These are phyloP conservation scores for Entomortierella lignicola DNA, from an alignment of 192 early-diverging fungal genomes.

Conservation along the genomic window DNA sequence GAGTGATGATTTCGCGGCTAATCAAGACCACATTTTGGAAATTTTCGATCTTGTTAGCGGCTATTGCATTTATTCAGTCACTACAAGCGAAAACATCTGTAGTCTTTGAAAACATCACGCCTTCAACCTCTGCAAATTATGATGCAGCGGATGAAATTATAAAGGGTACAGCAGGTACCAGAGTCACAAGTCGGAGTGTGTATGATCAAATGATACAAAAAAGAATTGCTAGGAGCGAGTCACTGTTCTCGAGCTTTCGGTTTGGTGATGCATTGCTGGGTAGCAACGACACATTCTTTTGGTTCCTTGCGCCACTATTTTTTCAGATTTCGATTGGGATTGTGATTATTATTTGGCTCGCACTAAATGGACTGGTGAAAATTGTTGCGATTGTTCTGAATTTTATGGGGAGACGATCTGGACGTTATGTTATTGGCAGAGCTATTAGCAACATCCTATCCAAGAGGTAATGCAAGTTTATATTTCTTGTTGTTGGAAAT, in stretches of 20 bases:
- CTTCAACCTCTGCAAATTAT: not conserved
- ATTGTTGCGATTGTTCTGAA: constrained; percentile 8
- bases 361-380: constrained; percentile 43
- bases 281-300: constrained; percentile 65
- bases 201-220: constrained; percentile 36
- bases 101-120: constrained; percentile 2
- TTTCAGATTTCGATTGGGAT: constrained; percentile 61
- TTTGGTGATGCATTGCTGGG: constrained; percentile 60
- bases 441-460: constrained; percentile 37
- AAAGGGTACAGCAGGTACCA: constrained; percentile 12
- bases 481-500: not conserved
- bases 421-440: constrained; percentile 30
- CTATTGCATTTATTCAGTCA: constrained; percentile 35
- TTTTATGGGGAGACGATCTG: constrained; percentile 32
- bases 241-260: constrained; percentile 37
- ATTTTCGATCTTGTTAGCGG: constrained; percentile 35
- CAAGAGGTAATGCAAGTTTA: constrained; percentile 28
- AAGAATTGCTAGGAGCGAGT: constrained; percentile 22
- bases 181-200: constrained; percentile 2
- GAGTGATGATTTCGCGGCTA: constrained; percentile 35
- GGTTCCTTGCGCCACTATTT: constrained; percentile 65
- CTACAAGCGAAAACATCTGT: constrained; percentile 12
- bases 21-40: constrained; percentile 37
- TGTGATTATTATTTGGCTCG: constrained; percentile 53
- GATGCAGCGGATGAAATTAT: constrained; percentile 33